Evolutionary conservation across 148 eudicot genomes (phyloP), one percentile per base, ranked within the genome.

Genomic region (Fallopia convolvulus): DNA sequence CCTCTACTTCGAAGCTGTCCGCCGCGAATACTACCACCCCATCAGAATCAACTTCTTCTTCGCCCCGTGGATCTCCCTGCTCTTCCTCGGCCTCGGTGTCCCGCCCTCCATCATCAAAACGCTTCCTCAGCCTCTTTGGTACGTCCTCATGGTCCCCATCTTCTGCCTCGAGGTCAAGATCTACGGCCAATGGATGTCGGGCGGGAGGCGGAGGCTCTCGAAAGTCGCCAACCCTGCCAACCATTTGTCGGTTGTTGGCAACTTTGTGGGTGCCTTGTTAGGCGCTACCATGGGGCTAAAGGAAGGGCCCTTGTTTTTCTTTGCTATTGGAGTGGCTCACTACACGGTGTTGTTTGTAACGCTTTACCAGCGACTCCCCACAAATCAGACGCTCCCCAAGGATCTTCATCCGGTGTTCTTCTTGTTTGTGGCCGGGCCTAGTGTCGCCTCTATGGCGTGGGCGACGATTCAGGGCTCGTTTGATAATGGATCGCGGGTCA

Each of bases 161-260:
- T 82, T 92, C 17, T 78, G 77, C 66, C 90, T 95, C 0, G 97
- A 92, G 79, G 82, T 95, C 36, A 95, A 95, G 83, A 91, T 95
- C 55, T 95, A 95, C 41, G 99, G 99, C 20, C 97, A 95, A 77
- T 95, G 99, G 99, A 92, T 92, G 94, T 92, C 97, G 3, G 99
- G 99, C 7, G 99, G 99, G 14, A 86, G 89, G 68, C 82, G 97
- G 26, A 79, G 97, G 82, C 92, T 92, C 26, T 92, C 97, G 5
- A 95, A 88, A 70, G 97, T 95, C 77, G 99, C 99, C 11, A 95
- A 92, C 79, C 97, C 99, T 32, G 79, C 90, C 2, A 92, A 88
- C 77, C 97, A 95, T 81, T 79, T 95, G 1, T 83, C 99, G 0
- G 75, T 95, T 36, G 94, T 91, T 39, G 99, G 99, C 36, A 95